Evolutionary conservation across 1,284 basidiomycete genomes (phyloP), one percentile per base, ranked within the genome.

Genomic region (Trametes sp.): DNA sequence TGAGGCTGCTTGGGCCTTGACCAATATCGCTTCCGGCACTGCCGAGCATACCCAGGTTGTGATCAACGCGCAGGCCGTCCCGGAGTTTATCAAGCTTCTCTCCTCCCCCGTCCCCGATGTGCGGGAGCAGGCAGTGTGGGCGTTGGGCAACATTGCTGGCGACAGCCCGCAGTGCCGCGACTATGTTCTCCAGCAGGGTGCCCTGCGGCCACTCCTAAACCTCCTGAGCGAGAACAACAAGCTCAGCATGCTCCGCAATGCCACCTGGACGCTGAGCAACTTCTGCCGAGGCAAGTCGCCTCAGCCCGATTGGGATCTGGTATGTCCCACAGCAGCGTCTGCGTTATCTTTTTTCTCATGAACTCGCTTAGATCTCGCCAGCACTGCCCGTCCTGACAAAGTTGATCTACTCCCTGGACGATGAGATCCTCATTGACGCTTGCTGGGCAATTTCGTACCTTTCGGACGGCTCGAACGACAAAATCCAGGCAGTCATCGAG

Each of bases 371-470:
- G 95, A 98, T 99, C 73, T 95, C 95, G 19, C 98, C 98, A 24
- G 97, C 98, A 50, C 84, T 99, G 52, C 94, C 94, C 46, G 94
- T 98, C 62, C 84, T 99, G 68, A 98, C 96, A 63, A 99, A 99
- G 81, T 83, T 99, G 72, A 98, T 99, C 78, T 99, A 99, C 81
- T 98, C 97, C 52, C 87, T 98, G 74, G 98, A 99, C 76, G 97
- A 99, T 75, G 98, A 99, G 80, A 98, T 98, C 66, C 83, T 99
- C 73, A 99, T 99, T 75, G 98, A 99, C 77, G 98, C 98, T 31
- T 99, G 98, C 85, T 99, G 98, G 98, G 98, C 98, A 49, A 98
- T 99, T 77, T 98, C 96, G 29, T 99, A 99, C 81, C 90, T 99
- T 36, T 99, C 98, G 1, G 98, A 99, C 77, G 98, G 98, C 46